A percentile compares a stretch with the other conserved stretches of the same genome.
These are phyloP conservation scores for Zygosaccharomyces bailii DNA, from an alignment of 805 yeast species.

Conservation along the genomic window DNA sequence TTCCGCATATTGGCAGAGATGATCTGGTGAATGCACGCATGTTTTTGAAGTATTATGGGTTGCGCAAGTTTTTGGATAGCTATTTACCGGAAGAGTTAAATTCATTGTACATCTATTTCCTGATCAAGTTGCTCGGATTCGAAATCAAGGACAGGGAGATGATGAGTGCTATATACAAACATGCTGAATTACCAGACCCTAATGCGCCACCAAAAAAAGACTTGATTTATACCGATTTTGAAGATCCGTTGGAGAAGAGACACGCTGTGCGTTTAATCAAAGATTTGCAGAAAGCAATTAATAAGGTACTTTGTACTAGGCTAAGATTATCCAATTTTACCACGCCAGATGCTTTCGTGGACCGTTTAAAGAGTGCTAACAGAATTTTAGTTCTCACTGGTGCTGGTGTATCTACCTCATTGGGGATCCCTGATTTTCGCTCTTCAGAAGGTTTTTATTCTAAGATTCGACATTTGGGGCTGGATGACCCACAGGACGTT, in stretches of 20 bases:
- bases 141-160: conserved; percentile 36
- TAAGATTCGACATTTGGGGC: conserved; percentile 59
- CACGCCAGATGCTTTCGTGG: conserved; percentile 56
- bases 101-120: conserved; percentile 51
- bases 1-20: conserved; percentile 42
- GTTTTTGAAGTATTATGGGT: conserved; percentile 58
- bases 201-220: conserved; percentile 15
- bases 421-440: conserved; percentile 91
- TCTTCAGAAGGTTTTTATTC: conserved; percentile 84
- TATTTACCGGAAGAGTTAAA: conserved; percentile 61
- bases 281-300: conserved; percentile 60
- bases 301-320: conserved; percentile 56
- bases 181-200: conserved; percentile 21
- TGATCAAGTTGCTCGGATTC: conserved; percentile 66
- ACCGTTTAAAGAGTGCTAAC: conserved; percentile 50
- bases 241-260: conserved; percentile 42
- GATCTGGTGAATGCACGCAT: conserved; percentile 47
- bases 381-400: conserved; percentile 79
- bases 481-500: conserved; percentile 87
- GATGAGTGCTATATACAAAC: conserved; percentile 33
- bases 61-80: conserved; percentile 53
- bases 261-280: conserved; percentile 47
- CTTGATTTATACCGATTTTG: conserved; percentile 26
- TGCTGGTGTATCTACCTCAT: conserved; percentile 86
- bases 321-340: conserved; percentile 50